These are phyloP conservation scores for Cladophialophora yegresii DNA, from an alignment of 2,329 filamentous ascomycete genomes.

Conservation along the genomic window DNA sequence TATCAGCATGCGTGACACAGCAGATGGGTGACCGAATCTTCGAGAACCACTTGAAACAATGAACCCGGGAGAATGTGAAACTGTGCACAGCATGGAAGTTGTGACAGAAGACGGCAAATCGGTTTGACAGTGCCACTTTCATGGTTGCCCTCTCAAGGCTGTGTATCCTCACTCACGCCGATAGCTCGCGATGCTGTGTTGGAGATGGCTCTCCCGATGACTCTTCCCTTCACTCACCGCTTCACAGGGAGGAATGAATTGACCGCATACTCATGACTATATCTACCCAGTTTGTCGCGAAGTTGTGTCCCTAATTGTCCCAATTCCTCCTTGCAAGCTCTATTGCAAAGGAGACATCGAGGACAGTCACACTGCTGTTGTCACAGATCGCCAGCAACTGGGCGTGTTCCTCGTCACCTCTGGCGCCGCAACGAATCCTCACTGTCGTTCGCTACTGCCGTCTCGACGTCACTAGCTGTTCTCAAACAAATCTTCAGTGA, in stretches of 20 bases:
- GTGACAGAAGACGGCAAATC: constrained; percentile 7
- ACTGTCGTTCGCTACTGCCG: background rate
- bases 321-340: background rate
- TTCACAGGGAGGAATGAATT: background rate
- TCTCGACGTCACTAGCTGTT: background rate
- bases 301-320: background rate
- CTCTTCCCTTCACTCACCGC: constrained; percentile 7
- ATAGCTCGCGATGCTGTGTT: background rate
- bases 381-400: background rate
- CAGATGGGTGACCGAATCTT: constrained; percentile 1
- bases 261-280: background rate
- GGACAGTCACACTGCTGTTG: background rate
- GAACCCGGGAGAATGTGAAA: constrained; percentile 1
- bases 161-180: constrained; percentile 16
- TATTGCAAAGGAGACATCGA: background rate
- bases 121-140: constrained; percentile 11
- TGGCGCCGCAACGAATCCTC: background rate
- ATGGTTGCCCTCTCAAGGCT: background rate
- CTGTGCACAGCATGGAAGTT: constrained; percentile 6
- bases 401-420: background rate
- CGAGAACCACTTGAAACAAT: constrained; percentile 10
- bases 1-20: constrained; percentile 3
- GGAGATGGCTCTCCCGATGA: background rate
- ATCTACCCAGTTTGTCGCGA: background rate
- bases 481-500: background rate